Evolutionary conservation across 2,329 filamentous ascomycete genomes (phyloP).

Genomic region (Fusarium sp.): DNA sequence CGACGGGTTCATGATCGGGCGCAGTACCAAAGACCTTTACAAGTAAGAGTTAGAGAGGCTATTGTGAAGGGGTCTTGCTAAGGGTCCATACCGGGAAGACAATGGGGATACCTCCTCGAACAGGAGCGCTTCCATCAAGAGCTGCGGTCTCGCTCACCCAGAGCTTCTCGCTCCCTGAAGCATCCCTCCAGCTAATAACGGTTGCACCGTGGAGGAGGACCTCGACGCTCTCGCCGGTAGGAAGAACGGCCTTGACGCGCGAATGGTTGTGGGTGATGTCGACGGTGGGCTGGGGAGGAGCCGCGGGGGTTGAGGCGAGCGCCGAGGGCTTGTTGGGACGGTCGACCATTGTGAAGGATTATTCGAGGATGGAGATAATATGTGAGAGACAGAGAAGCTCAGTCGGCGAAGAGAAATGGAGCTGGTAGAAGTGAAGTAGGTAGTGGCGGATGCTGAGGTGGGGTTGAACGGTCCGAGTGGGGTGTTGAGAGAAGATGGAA

Average conservation of each 20-base stretch:
- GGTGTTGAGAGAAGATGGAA: constrained; percentile 17
- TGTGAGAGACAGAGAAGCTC: neutral
- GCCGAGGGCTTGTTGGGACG: constrained; percentile 87
- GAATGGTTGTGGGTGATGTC: constrained; percentile 79
- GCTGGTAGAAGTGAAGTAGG: constrained; percentile 17
- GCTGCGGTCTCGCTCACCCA: constrained; percentile 86
- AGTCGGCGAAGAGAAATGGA: constrained; percentile 27
- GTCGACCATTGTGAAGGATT: constrained; percentile 75
- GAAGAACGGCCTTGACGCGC: constrained; percentile 83
- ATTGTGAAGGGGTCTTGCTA: neutral
- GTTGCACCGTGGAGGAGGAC: constrained; percentile 94
- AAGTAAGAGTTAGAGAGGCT: constrained; percentile 7
- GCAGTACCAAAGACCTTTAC: constrained; percentile 86
- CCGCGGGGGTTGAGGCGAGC: constrained; percentile 80
- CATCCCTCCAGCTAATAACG: constrained; percentile 92
- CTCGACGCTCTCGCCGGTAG: constrained; percentile 88
- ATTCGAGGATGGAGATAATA: neutral
- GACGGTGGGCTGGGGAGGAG: constrained; percentile 83
- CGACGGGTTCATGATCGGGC: constrained; percentile 82
- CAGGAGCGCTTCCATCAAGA: constrained; percentile 89
- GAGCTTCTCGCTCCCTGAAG: constrained; percentile 83
- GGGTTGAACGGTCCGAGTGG: constrained; percentile 43
- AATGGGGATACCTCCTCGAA: constrained; percentile 91
- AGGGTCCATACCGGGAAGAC: constrained; percentile 87
- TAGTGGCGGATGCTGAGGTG: constrained; percentile 37